Conservation (phyloP, 2,329 filamentous ascomycete genomes). For the Diaporthe caulivora region DNA sequence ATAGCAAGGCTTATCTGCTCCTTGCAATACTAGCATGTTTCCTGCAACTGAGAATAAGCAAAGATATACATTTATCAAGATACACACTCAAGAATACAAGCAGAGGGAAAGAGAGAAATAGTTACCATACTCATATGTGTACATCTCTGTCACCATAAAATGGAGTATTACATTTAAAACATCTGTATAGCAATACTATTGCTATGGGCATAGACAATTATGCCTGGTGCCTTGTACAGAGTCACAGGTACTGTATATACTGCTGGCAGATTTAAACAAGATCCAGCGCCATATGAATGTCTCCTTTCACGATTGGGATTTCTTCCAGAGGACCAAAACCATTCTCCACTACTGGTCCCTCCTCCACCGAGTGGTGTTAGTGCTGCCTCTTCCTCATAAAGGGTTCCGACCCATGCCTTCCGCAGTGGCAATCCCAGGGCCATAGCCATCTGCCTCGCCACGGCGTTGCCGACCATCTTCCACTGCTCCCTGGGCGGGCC, state of each 20-base stretch:
- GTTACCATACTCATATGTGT: too few species aligned
- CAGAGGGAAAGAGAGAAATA: not conserved
- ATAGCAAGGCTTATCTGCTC: too few species aligned
- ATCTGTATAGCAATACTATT: not conserved
- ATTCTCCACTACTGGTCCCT: slow-evolving; percentile 1
- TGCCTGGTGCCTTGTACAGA: not conserved
- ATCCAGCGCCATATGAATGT: not conserved
- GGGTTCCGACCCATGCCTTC: slow-evolving; percentile 64
- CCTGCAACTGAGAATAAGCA: too few species aligned
- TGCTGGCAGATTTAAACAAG: not conserved
- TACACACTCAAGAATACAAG: not conserved
- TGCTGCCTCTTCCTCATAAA: slow-evolving; percentile 46
- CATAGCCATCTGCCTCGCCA: slow-evolving; percentile 76
- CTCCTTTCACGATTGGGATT: not conserved
- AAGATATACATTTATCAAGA: too few species aligned
- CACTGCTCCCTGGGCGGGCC: slow-evolving; percentile 68
- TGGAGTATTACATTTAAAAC: too few species aligned
- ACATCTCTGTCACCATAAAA: not conserved
- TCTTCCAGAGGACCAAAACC: not conserved
- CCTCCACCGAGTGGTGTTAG: slow-evolving; percentile 30
- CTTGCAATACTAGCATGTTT: too few species aligned
- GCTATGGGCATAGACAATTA: not conserved
- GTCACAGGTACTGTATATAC: not conserved
- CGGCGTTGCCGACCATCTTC: slow-evolving; percentile 81
- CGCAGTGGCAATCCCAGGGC: slow-evolving; percentile 74